A percentile compares a stretch with the other conserved stretches of the same genome.
phyloP scores from a whole-genome alignment of 805 yeast genomes.

The Pichia cabralensis region DNA sequence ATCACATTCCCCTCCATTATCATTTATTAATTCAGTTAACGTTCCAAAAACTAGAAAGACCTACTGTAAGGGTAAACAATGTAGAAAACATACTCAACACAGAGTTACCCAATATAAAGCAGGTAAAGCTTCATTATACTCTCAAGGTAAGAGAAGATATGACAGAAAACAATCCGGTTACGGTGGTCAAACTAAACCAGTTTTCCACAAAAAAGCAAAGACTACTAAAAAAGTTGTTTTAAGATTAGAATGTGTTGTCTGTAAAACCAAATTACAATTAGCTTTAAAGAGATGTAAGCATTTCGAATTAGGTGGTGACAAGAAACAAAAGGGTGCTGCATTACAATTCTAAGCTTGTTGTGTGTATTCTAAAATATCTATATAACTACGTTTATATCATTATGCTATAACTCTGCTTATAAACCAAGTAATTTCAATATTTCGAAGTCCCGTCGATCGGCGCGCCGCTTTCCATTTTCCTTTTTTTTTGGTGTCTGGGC shows the following conservation, averaged over 20 bases:
- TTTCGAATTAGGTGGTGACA: constrained; percentile 99
- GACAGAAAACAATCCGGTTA: constrained; percentile 99
- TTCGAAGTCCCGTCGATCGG: too few species aligned
- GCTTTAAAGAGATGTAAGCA: constrained; percentile 99
- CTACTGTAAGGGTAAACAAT: constrained; percentile 98
- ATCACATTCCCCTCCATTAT: background rate
- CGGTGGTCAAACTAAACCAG: constrained; percentile 99
- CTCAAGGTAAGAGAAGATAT: constrained; percentile 99
- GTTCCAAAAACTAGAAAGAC: constrained; percentile 99
- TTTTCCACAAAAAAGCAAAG: constrained; percentile 99
- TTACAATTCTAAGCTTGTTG: constrained; percentile 75
- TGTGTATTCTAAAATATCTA: too few species aligned
- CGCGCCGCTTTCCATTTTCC: too few species aligned
- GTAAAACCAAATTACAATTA: constrained; percentile 98
- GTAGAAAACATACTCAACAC: constrained; percentile 99
- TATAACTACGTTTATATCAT: too few species aligned
- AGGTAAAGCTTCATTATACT: constrained; percentile 98
- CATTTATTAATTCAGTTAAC: constrained; percentile 59
- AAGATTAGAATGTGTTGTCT: constrained; percentile 96
- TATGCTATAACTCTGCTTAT: too few species aligned
- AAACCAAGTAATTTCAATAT: too few species aligned
- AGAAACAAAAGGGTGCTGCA: constrained; percentile 99
- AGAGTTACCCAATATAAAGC: constrained; percentile 99
- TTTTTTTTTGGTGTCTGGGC: too few species aligned
- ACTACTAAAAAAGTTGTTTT: constrained; percentile 99